Conservation (phyloP, 768 basidiomycete genomes). For the Lentinus tigrinus region DNA sequence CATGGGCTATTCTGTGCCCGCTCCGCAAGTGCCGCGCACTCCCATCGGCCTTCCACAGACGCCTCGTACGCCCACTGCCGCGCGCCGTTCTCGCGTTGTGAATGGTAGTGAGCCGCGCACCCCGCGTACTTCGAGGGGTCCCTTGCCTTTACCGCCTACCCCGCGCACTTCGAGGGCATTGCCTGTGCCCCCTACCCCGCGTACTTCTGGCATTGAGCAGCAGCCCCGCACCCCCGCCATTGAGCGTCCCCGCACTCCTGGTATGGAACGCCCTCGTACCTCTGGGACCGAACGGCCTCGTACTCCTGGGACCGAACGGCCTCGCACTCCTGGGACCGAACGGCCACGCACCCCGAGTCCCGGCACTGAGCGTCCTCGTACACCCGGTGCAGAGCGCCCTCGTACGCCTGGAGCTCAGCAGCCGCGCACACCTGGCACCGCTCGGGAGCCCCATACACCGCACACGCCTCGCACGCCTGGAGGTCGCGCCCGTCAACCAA, state of each 20-base stretch:
- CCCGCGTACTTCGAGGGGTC: neutral
- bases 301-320: neutral
- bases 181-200: too few species aligned
- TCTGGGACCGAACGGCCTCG: neutral
- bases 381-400: neutral
- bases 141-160: neutral
- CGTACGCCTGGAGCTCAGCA: too few species aligned
- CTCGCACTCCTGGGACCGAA: neutral
- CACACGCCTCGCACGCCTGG: neutral
- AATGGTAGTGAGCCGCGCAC: neutral
- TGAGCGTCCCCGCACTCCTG: conserved; percentile 7
- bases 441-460: neutral
- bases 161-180: neutral
- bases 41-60: conserved; percentile 7
- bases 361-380: neutral
- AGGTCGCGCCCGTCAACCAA: neutral
- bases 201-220: neutral
- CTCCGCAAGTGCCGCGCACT: neutral
- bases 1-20: neutral
- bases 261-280: neutral
- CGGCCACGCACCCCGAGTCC: neutral
- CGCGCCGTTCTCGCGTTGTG: conserved; percentile 7
- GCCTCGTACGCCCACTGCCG: conserved; percentile 11
- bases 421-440: too few species aligned
- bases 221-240: neutral